Base-by-base conservation (phyloP, 805 yeast genomes). In the Trichomonascus vanleenenianus region DNA sequence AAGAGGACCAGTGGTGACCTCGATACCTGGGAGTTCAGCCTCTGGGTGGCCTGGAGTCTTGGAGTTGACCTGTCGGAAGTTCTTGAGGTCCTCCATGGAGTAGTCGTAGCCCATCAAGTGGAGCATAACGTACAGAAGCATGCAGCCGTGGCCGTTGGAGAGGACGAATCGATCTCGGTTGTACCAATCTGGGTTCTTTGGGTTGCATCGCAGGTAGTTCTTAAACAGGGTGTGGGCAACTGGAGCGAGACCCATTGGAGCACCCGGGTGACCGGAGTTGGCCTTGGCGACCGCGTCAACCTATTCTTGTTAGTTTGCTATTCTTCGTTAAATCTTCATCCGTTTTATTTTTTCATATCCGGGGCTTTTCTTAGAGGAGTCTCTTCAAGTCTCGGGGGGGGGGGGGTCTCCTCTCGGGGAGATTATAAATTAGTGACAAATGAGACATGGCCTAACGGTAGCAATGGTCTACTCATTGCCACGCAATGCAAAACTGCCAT, bases 11-110 rank as follows among this genome's bases (percentile, higher is more conserved):
- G 97, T 91, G 67, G 97, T 88, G 61, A 89, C 95, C 67, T 91
- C 98, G 50, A 88, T 79, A 66, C 97, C 97, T 44, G 93, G 88
- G 50, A 84, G 76, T 62, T 85, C 94, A 42, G 59, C 77, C 74
- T 91, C 98, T 47, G 98, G 98, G 73, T 91, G 98, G 57, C 98
- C 98, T 42, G 98, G 97, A 45, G 95, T 83, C 71, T 81, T 83
- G 54, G 97, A 88, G 63, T 76, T 75, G 61, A 89, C 69, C 70
- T 85, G 94, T 76, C 97, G 84, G 74, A 93, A 93, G 52, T 75
- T 68, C 75, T 88, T 83, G 68, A 91, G 75, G 69, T 91, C 97
- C 39, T 87, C 95, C 55, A 91, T 66, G 47, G 85, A 61, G 63
- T 81, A 70, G 59, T 77, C 83, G 74, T 78, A 91, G 51, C 97